phyloP scores from a whole-genome alignment of 768 basidiomycete species.

The Dacryopinax primogenitus region DNA sequence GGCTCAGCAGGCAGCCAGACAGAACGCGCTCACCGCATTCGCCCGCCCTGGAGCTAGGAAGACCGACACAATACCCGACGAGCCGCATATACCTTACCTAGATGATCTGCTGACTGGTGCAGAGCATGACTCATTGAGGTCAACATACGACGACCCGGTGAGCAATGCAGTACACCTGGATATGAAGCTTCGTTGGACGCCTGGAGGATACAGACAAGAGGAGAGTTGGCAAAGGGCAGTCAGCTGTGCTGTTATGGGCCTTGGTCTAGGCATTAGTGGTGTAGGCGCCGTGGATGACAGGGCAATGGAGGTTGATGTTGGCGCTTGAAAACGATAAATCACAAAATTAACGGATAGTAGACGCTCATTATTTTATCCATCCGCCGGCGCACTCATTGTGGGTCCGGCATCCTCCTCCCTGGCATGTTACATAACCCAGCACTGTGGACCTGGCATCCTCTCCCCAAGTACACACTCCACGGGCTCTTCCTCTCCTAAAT shows the following conservation, averaged over 20 bases:
- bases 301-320: slow-evolving; percentile 8
- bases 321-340: too few species aligned
- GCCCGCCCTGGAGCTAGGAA: slow-evolving; percentile 52
- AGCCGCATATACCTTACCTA: slow-evolving; percentile 64
- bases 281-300: background rate
- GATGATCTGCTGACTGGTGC: slow-evolving; percentile 68
- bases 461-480: slow-evolving; percentile 18
- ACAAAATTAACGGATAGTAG: too few species aligned
- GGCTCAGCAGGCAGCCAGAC: background rate
- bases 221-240: slow-evolving; percentile 73
- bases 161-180: slow-evolving; percentile 68
- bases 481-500: slow-evolving; percentile 15
- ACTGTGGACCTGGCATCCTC: slow-evolving; percentile 13
- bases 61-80: slow-evolving; percentile 47
- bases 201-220: slow-evolving; percentile 46
- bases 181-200: slow-evolving; percentile 20
- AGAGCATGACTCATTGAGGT: slow-evolving; percentile 46
- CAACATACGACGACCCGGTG: slow-evolving; percentile 54
- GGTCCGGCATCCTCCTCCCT: too few species aligned
- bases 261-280: slow-evolving; percentile 29
- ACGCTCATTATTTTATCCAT: too few species aligned
- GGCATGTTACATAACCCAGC: background rate
- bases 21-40: slow-evolving; percentile 42
- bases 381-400: too few species aligned
- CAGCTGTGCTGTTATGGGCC: slow-evolving; percentile 54